Percentiles rank a stretch among this genome's conserved stretches.
Conservation (phyloP, 768 basidiomycete species). For the Neoboletus brunneissimus region DNA sequence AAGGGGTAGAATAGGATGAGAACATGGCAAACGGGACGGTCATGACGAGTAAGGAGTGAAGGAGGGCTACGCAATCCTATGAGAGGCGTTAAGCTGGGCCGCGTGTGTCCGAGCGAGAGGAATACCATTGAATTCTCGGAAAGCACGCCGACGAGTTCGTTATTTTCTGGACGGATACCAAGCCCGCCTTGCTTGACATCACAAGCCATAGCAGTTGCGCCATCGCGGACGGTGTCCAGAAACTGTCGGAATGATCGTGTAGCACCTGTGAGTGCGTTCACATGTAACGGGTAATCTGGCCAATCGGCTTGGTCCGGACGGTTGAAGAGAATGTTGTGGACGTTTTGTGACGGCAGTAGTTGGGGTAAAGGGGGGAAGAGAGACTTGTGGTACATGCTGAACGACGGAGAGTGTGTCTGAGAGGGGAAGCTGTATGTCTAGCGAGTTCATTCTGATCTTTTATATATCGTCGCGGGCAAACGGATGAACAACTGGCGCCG, state of each 20-base stretch:
- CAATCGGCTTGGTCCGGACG: slow-evolving; percentile 53
- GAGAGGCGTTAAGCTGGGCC: not conserved
- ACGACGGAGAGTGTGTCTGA: not conserved
- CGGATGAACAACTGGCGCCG: not conserved
- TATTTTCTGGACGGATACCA: slow-evolving; percentile 44
- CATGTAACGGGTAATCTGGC: slow-evolving; percentile 53
- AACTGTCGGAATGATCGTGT: slow-evolving; percentile 48
- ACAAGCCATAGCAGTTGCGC: slow-evolving; percentile 55
- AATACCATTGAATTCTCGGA: slow-evolving; percentile 65
- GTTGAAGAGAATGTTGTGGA: slow-evolving; percentile 52
- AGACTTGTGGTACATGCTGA: slow-evolving; percentile 55
- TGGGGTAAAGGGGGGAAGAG: slow-evolving; percentile 51
- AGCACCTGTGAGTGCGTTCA: slow-evolving; percentile 54
- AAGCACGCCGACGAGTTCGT: slow-evolving; percentile 67
- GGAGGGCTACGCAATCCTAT: slow-evolving; percentile 54
- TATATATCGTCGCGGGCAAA: slow-evolving; percentile 1
- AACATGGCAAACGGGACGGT: slow-evolving; percentile 54
- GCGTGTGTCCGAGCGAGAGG: not conserved
- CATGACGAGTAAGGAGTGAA: slow-evolving; percentile 47
- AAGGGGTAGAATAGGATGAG: slow-evolving; percentile 52
- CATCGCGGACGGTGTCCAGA: slow-evolving; percentile 47
- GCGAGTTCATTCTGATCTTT: not conserved
- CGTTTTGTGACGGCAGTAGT: slow-evolving; percentile 46
- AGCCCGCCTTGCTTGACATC: slow-evolving; percentile 52
- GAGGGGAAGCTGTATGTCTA: not conserved